Conservation (phyloP, 202 grass and related monocot genomes). For the Schoenoplectus triqueter region DNA sequence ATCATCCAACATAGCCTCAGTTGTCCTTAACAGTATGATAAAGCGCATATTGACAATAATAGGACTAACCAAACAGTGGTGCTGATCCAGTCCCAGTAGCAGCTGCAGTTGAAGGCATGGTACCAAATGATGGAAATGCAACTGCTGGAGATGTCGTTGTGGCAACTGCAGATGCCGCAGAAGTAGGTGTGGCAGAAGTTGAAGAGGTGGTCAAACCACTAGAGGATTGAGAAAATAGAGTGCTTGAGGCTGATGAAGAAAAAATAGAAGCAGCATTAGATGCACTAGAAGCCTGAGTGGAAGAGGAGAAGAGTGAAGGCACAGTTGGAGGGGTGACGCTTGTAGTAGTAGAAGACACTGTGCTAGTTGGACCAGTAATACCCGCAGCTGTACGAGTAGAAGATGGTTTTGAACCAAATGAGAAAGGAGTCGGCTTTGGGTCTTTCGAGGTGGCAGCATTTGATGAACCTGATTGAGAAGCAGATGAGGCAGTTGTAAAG, state of each 20-base stretch:
- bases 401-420: slow-evolving; percentile 21
- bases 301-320: slow-evolving; percentile 48
- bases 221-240: slow-evolving; percentile 46
- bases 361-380: slow-evolving; percentile 18
- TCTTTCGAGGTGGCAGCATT: not conserved
- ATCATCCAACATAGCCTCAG: not conserved
- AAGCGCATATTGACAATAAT: slow-evolving; percentile 13
- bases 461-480: slow-evolving; percentile 37
- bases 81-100: slow-evolving; percentile 44
- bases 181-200: slow-evolving; percentile 18
- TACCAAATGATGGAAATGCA: slow-evolving; percentile 55
- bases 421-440: slow-evolving; percentile 30
- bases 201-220: slow-evolving; percentile 6
- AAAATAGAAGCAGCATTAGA: slow-evolving; percentile 45
- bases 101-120: slow-evolving; percentile 49
- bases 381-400: not conserved
- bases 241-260: slow-evolving; percentile 48
- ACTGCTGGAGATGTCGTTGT: slow-evolving; percentile 44
- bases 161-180: slow-evolving; percentile 41
- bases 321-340: slow-evolving; percentile 46
- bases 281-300: slow-evolving; percentile 48
- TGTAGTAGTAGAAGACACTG: slow-evolving; percentile 5
- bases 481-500: slow-evolving; percentile 43
- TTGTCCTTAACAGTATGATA: slow-evolving; percentile 34
- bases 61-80: slow-evolving; percentile 58